phyloP scores from a whole-genome alignment of 169 alveolate genomes.

The Cryptosporidium ryanae region DNA sequence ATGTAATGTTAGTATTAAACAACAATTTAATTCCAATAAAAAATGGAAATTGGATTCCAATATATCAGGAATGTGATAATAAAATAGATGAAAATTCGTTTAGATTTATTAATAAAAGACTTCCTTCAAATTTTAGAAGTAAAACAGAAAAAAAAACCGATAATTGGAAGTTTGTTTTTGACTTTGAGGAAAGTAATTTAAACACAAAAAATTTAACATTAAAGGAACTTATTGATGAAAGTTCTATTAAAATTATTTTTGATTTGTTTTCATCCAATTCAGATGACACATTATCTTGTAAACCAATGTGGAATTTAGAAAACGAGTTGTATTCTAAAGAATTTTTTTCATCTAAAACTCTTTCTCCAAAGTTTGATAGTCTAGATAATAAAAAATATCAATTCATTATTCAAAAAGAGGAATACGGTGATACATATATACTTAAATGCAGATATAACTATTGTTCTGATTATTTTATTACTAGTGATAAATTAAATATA shows the following conservation, averaged over 20 bases:
- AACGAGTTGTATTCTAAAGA: neutral
- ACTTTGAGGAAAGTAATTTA: neutral
- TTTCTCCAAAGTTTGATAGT: neutral
- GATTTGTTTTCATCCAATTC: neutral
- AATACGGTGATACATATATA: neutral
- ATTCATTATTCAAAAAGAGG: neutral
- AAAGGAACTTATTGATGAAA: neutral
- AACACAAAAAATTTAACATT: neutral
- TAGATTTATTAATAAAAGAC: neutral
- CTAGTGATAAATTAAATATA: neutral
- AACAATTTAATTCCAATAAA: neutral
- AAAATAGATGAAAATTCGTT: neutral
- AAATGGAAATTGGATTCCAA: conserved; percentile 46
- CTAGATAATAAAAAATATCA: neutral
- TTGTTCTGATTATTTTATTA: neutral
- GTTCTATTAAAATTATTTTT: neutral
- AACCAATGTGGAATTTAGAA: conserved; percentile 15
- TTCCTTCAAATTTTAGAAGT: conserved; percentile 3
- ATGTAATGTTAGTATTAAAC: neutral
- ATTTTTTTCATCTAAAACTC: conserved; percentile 5
- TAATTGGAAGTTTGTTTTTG: neutral
- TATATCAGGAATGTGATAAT: conserved; percentile 13
- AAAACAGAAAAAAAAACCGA: neutral
- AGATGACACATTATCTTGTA: neutral
- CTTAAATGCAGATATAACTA: conserved; percentile 20